Conservation (phyloP, 2,329 filamentous ascomycete genomes). For the Lizonia empirigonia region DNA sequence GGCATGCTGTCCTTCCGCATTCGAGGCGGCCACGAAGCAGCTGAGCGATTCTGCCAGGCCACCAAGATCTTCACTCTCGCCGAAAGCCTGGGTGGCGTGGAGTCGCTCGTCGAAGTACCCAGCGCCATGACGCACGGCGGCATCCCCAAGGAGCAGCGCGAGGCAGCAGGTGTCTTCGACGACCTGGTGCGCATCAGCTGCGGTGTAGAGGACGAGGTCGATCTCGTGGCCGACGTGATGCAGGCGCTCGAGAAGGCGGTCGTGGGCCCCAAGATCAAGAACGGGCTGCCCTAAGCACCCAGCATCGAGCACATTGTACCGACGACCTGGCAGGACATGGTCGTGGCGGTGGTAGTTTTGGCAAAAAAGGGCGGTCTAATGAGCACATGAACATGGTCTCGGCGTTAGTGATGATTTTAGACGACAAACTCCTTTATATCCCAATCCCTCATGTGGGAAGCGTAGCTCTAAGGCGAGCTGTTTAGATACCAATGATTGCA, state of each 20-base stretch:
- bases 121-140: conserved; percentile 97
- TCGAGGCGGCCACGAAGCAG: conserved; percentile 80
- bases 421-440: conserved; percentile 23
- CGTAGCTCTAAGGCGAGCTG: conserved; percentile 20
- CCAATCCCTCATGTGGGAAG: conserved; percentile 18
- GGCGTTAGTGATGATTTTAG: conserved; percentile 19
- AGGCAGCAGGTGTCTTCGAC: conserved; percentile 92
- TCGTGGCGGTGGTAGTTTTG: background rate
- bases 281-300: conserved; percentile 13
- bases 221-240: conserved; percentile 80
- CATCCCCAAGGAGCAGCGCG: conserved; percentile 86
- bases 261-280: conserved; percentile 52
- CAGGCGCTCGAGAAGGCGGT: conserved; percentile 82
- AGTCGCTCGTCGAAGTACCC: conserved; percentile 89
- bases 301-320: background rate
- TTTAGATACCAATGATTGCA: conserved; percentile 15
- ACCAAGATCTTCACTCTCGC: conserved; percentile 92
- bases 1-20: conserved; percentile 98
- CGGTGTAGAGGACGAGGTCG: conserved; percentile 87
- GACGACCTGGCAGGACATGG: background rate
- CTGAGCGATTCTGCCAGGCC: conserved; percentile 87
- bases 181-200: conserved; percentile 93
- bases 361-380: conserved; percentile 21
- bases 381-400: conserved; percentile 12
- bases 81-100: conserved; percentile 89